These are phyloP conservation scores for Entophlyctis helioformis DNA, from an alignment of 192 early-diverging fungal species.

Conservation along the genomic window DNA sequence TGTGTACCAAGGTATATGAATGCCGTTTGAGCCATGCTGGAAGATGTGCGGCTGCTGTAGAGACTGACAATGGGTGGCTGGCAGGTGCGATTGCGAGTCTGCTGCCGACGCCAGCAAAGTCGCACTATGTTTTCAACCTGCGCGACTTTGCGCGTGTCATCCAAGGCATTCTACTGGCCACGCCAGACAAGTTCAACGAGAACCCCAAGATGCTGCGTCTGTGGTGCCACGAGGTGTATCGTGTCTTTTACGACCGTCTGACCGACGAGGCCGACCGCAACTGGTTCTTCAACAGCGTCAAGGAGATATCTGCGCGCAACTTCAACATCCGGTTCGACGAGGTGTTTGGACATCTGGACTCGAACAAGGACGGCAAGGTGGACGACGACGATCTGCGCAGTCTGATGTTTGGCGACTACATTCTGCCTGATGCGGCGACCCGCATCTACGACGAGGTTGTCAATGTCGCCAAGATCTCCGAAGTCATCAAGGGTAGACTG, in stretches of 20 bases:
- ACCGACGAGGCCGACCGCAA: slow-evolving; percentile 40
- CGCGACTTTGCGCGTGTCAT: slow-evolving; percentile 43
- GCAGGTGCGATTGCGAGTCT: slow-evolving; percentile 38
- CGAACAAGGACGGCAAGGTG: slow-evolving; percentile 38
- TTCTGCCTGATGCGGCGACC: slow-evolving; percentile 34
- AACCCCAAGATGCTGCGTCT: slow-evolving; percentile 35
- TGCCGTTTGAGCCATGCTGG: too few relatives aligned
- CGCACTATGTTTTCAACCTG: slow-evolving; percentile 49
- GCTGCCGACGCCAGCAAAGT: slow-evolving; percentile 44
- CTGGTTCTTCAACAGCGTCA: slow-evolving; percentile 39
- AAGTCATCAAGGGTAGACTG: slow-evolving; percentile 33
- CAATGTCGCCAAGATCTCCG: slow-evolving; percentile 30
- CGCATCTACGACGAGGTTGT: slow-evolving; percentile 37
- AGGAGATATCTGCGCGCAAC: slow-evolving; percentile 25
- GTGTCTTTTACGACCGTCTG: slow-evolving; percentile 48
- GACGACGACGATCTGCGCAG: slow-evolving; percentile 47
- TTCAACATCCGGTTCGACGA: slow-evolving; percentile 35
- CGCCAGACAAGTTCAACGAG: slow-evolving; percentile 30
- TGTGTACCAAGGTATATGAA: slow-evolving; percentile 35
- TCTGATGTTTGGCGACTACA: slow-evolving; percentile 49
- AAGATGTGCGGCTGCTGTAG: too few relatives aligned
- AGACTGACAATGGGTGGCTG: too few relatives aligned
- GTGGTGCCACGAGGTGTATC: slow-evolving; percentile 43
- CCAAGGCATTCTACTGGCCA: slow-evolving; percentile 39
- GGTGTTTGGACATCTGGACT: slow-evolving; percentile 33